Evolutionary conservation across 177 flowering plant genomes (phyloP).

Genomic region (Tripterygium wilfordii): DNA sequence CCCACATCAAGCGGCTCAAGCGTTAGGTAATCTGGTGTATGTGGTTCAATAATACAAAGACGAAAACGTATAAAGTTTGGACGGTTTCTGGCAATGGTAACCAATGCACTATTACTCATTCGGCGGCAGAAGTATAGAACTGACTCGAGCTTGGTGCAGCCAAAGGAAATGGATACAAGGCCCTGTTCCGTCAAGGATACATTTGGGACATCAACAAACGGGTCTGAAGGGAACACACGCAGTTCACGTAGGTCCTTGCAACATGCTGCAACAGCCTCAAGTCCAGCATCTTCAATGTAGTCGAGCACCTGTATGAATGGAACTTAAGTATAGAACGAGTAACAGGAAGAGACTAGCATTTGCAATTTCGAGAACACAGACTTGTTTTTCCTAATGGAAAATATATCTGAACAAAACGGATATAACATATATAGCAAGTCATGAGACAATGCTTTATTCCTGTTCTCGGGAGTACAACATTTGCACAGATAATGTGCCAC

Average conservation of each 20-base stretch:
- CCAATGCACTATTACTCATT: conserved; percentile 75
- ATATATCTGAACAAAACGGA: too few species aligned
- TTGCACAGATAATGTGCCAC: too few species aligned
- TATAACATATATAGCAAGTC: too few species aligned
- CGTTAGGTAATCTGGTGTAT: conserved; percentile 65
- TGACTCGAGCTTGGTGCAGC: conserved; percentile 82
- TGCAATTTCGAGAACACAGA: too few species aligned
- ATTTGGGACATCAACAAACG: conserved; percentile 47
- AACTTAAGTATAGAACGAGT: too few species aligned
- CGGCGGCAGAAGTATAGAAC: conserved; percentile 86
- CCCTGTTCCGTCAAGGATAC: conserved; percentile 76
- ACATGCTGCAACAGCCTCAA: conserved; percentile 53
- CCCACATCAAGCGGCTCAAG: conserved; percentile 72
- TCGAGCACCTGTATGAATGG: conserved; percentile 91
- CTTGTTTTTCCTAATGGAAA: too few species aligned
- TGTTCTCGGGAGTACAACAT: too few species aligned
- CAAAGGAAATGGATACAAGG: conserved; percentile 72
- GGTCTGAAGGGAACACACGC: conserved; percentile 88
- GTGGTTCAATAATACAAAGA: conserved; percentile 81
- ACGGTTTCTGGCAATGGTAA: conserved; percentile 61
- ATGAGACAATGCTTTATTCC: too few species aligned
- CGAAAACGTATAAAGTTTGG: conserved; percentile 78
- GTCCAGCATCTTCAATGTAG: conserved; percentile 78
- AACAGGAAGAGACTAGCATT: neutral
- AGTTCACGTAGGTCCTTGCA: conserved; percentile 78